phyloP scores from a whole-genome alignment of 495 filamentous ascomycete species.

The Neurospora discreta region DNA sequence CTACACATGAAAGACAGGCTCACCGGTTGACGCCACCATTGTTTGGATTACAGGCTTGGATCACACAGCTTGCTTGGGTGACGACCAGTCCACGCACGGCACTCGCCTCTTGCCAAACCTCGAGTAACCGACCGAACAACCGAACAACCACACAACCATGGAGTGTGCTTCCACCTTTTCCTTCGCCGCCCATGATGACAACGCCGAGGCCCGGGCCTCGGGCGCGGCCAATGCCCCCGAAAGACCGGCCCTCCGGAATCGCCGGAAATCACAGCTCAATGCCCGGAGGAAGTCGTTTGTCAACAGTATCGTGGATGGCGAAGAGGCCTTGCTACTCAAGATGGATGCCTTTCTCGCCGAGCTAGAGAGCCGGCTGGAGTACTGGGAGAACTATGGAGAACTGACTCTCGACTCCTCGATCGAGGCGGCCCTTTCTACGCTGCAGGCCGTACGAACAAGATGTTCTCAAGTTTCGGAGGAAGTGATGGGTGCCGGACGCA shows the following conservation, averaged over 20 bases:
- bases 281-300: slow-evolving; percentile 50
- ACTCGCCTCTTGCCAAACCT: not conserved
- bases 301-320: slow-evolving; percentile 49
- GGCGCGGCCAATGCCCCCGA: slow-evolving; percentile 20
- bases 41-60: not conserved
- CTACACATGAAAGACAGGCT: not conserved
- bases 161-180: slow-evolving; percentile 22
- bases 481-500: slow-evolving; percentile 75
- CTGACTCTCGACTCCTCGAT: slow-evolving; percentile 73
- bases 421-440: slow-evolving; percentile 65
- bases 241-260: slow-evolving; percentile 23
- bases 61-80: not conserved
- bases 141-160: slow-evolving; percentile 9
- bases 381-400: slow-evolving; percentile 81
- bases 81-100: not conserved
- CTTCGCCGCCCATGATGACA: slow-evolving; percentile 26
- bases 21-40: not conserved
- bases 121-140: not conserved
- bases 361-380: slow-evolving; percentile 73
- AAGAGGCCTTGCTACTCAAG: slow-evolving; percentile 56
- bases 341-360: slow-evolving; percentile 77
- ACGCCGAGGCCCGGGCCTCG: slow-evolving; percentile 17
- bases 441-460: slow-evolving; percentile 77
- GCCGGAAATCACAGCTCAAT: slow-evolving; percentile 56
- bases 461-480: slow-evolving; percentile 89